Evolutionary conservation across 2,329 filamentous ascomycete species (phyloP).

Genomic region (Moelleriella libera): DNA sequence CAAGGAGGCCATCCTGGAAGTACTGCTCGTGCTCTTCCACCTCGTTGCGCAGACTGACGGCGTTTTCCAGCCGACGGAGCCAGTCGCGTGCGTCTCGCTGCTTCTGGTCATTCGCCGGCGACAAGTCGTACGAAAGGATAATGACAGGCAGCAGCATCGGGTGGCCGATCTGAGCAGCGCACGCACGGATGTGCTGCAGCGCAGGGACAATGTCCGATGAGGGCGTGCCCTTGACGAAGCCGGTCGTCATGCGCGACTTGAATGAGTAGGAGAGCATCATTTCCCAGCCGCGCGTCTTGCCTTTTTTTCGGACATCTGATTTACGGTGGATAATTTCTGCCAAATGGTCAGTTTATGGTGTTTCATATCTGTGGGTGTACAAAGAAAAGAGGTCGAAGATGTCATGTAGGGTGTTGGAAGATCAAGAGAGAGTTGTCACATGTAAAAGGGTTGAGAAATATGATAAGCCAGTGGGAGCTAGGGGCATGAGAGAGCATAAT

Average conservation of each 20-base stretch:
- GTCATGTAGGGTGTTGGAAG: too few relatives aligned
- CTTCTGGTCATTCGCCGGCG: constrained; percentile 40
- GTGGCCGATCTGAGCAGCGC: constrained; percentile 35
- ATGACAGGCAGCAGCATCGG: constrained; percentile 45
- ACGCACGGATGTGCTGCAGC: constrained; percentile 35
- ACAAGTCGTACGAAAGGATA: constrained; percentile 43
- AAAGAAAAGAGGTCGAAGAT: too few relatives aligned
- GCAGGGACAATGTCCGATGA: constrained; percentile 37
- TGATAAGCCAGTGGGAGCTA: too few relatives aligned
- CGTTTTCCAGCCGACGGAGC: constrained; percentile 46
- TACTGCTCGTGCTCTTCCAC: constrained; percentile 42
- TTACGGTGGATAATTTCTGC: constrained; percentile 49
- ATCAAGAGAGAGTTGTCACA: too few relatives aligned
- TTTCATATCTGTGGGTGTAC: background rate
- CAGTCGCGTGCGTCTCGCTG: constrained; percentile 50
- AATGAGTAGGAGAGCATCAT: constrained; percentile 46
- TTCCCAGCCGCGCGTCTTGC: constrained; percentile 49
- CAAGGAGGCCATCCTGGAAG: constrained; percentile 35
- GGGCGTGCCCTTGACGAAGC: constrained; percentile 46
- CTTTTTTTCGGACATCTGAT: constrained; percentile 52
- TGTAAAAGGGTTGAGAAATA: too few relatives aligned
- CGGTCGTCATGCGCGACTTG: constrained; percentile 39
- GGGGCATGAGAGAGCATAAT: too few relatives aligned
- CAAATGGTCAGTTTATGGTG: background rate
- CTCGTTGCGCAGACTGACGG: constrained; percentile 45